Evolutionary conservation across 768 basidiomycete species (phyloP).

Genomic region (Kwoniella heveanensis): DNA sequence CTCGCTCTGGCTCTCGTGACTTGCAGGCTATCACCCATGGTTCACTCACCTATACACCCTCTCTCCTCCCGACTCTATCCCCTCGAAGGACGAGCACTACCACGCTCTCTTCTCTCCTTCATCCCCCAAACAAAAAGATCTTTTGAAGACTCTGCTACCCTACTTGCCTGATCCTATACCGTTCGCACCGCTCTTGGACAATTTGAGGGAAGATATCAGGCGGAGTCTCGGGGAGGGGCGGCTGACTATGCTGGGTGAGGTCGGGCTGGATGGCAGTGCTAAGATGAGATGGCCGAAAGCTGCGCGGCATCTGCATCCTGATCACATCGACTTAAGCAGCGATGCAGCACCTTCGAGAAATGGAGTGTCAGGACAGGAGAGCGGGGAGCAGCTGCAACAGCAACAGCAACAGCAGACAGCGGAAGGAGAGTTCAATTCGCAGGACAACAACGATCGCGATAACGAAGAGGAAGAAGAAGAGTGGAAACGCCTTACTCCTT

Average conservation of each 20-base stretch:
- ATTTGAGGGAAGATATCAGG: conserved; percentile 66
- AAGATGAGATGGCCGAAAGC: conserved; percentile 43
- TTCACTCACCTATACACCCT: conserved; percentile 76
- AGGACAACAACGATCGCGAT: conserved; percentile 64
- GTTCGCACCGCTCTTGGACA: conserved; percentile 64
- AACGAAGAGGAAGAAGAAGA: conserved; percentile 66
- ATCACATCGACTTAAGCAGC: conserved; percentile 3
- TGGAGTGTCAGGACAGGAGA: too few species aligned
- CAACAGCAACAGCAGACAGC: too few species aligned
- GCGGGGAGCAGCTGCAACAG: too few species aligned
- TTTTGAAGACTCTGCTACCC: conserved; percentile 66
- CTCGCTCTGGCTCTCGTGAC: background rate
- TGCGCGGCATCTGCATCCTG: conserved; percentile 35
- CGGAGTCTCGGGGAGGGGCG: conserved; percentile 59
- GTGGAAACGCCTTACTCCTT: conserved; percentile 73
- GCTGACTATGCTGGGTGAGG: conserved; percentile 83
- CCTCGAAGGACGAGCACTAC: conserved; percentile 76
- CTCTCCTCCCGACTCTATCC: conserved; percentile 20
- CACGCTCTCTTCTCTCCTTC: conserved; percentile 65
- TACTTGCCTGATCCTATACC: conserved; percentile 72
- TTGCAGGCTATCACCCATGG: conserved; percentile 91
- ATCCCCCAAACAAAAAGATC: conserved; percentile 50
- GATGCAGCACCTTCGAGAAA: too few species aligned
- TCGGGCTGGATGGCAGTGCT: conserved; percentile 76
- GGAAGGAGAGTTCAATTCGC: too few species aligned